Conservation (phyloP, 306 rosid genomes). For the Begonia fuchsioides region DNA sequence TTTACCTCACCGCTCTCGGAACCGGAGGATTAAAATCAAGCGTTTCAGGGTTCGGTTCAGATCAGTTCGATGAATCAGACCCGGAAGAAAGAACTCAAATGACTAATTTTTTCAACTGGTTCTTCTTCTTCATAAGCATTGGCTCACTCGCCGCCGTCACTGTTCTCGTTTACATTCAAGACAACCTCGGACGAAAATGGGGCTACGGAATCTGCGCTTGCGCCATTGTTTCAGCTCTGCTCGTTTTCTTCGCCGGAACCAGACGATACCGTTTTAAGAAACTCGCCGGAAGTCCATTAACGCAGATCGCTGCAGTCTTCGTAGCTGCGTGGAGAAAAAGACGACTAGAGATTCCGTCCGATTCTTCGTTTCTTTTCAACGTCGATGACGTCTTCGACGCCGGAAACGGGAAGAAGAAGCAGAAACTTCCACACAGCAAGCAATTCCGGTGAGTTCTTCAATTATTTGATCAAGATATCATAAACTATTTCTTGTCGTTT, state of each 20-base stretch:
- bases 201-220: constrained; percentile 71
- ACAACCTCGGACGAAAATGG: constrained; percentile 60
- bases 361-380: constrained; percentile 25
- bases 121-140: constrained; percentile 67
- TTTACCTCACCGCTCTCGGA: constrained; percentile 65
- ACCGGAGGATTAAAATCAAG: constrained; percentile 82
- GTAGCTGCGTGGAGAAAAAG: constrained; percentile 59
- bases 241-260: constrained; percentile 54
- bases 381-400: constrained; percentile 23
- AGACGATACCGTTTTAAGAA: constrained; percentile 57
- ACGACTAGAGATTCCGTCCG: constrained; percentile 37
- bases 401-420: constrained; percentile 28
- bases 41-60: constrained; percentile 79
- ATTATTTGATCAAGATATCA: no score
- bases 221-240: constrained; percentile 32
- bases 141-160: constrained; percentile 67
- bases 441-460: constrained; percentile 36
- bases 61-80: constrained; percentile 62
- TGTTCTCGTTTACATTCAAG: constrained; percentile 58
- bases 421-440: constrained; percentile 44
- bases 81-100: constrained; percentile 31
- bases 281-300: constrained; percentile 67
- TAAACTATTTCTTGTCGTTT: no score
- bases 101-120: constrained; percentile 73
- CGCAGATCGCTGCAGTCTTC: constrained; percentile 51